Base-by-base conservation (phyloP, 2,329 filamentous ascomycete genomes). In the Stachybotrys echinatus region DNA sequence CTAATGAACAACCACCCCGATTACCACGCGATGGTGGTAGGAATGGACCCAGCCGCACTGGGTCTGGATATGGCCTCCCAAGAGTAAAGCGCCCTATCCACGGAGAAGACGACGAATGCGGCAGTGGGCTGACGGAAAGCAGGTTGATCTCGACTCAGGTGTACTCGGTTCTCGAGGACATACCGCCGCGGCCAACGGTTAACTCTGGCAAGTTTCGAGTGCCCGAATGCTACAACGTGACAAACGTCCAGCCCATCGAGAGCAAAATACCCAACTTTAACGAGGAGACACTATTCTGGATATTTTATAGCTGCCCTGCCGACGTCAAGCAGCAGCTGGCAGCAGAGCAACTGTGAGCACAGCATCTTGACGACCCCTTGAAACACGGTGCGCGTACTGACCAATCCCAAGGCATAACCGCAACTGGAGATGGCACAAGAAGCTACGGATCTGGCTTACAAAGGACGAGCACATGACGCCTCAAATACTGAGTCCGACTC, bases 361-460 rank as follows among this genome's bases (percentile, higher is more conserved):
- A 8, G 27, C 27, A 14, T 14, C 14, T 34, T 14, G 14, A 14
- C 27, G 10, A 8, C 14, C 10, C 10, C 27, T 34, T 34, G 10
- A 34, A 14, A 34, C 14, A 34, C 27, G 14, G n/a, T n/a, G n/a
- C n/a, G n/a, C 23, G 34, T 61, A 22, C 60, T 47, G 20, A 17
- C 19, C n/a, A 23, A 12, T 27, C 20, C n/a, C 8, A 50, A 85
- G 82, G 42, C 80, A 81, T 58, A 77, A 76, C 51, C 76, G 83
- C 19, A 84, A 84, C 63, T 87, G 83, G 83, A 73, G 83, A 53
- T 87, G 83, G 78, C 83, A 87, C 63, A 85, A 85, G 70, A 83
- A 83, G 63, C 67, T 83, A 21, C 80, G 82, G 55, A 65, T 85
- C 21, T 87, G 83, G 83, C 67, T 87, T 46, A 86, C 83, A 5